phyloP scores from a whole-genome alignment of 805 yeast species.

The Teunomyces stri region DNA sequence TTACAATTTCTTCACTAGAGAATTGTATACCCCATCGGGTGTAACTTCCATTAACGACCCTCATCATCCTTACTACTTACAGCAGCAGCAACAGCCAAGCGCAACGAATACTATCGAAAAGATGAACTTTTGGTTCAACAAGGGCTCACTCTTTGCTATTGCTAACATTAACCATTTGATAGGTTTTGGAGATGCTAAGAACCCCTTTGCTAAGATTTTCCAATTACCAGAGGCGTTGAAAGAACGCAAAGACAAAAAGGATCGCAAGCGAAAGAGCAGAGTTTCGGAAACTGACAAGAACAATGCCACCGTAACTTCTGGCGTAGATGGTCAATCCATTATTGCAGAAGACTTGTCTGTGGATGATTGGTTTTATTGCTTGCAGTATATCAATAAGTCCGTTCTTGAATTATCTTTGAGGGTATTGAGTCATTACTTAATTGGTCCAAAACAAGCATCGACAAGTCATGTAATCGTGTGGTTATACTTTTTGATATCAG shows the following conservation, averaged over 20 bases:
- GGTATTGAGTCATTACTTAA: slow-evolving; percentile 61
- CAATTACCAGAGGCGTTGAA: slow-evolving; percentile 68
- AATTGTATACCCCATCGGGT: slow-evolving; percentile 34
- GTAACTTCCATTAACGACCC: slow-evolving; percentile 28
- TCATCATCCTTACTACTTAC: slow-evolving; percentile 31
- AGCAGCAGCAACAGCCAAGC: slow-evolving; percentile 16
- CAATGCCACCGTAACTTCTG: slow-evolving; percentile 11
- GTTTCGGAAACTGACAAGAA: slow-evolving; percentile 16
- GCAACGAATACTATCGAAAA: slow-evolving; percentile 41
- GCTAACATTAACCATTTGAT: slow-evolving; percentile 72
- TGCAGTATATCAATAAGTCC: slow-evolving; percentile 57
- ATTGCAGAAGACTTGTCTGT: slow-evolving; percentile 33
- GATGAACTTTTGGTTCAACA: slow-evolving; percentile 71
- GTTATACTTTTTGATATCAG: slow-evolving; percentile 67
- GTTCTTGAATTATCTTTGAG: slow-evolving; percentile 67
- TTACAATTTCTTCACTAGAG: slow-evolving; percentile 56
- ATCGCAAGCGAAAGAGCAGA: slow-evolving; percentile 51
- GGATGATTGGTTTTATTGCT: slow-evolving; percentile 55
- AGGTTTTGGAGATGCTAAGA: slow-evolving; percentile 73
- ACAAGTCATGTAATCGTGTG: slow-evolving; percentile 75
- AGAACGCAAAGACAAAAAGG: slow-evolving; percentile 71
- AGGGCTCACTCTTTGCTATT: slow-evolving; percentile 72
- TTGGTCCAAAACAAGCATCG: slow-evolving; percentile 69
- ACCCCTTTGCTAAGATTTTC: slow-evolving; percentile 75
- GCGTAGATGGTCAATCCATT: slow-evolving; percentile 30